phyloP scores from a whole-genome alignment of 352 stramenopile species.

The Phytophthora niederhauseri region DNA sequence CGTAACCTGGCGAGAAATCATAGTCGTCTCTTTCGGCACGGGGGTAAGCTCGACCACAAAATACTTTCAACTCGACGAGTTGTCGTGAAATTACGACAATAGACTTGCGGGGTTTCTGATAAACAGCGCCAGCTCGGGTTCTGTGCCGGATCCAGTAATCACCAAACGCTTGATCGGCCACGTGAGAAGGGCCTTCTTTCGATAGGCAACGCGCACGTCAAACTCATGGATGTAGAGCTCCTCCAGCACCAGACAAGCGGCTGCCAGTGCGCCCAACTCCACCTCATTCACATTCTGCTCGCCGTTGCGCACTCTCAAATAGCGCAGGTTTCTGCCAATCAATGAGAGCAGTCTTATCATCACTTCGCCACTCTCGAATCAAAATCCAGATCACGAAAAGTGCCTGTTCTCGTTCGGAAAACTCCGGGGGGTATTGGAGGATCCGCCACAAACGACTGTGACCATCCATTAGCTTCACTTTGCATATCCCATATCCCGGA shows the following conservation, averaged over 20 bases:
- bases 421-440: background rate
- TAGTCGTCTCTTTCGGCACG: background rate
- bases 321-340: slow-evolving; percentile 15
- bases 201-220: background rate
- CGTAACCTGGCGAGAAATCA: background rate
- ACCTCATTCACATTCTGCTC: background rate
- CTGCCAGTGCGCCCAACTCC: slow-evolving; percentile 7
- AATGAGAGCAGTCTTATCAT: slow-evolving; percentile 1
- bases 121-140: background rate
- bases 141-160: background rate
- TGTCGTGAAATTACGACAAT: slow-evolving; percentile 13
- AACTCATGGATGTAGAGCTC: slow-evolving; percentile 10
- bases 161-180: slow-evolving; percentile 22
- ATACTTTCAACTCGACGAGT: slow-evolving; percentile 2
- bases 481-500: background rate
- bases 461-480: background rate
- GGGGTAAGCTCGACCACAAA: background rate
- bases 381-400: slow-evolving; percentile 3
- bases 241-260: slow-evolving; percentile 9
- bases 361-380: slow-evolving; percentile 9
- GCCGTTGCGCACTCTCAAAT: background rate
- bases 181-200: background rate
- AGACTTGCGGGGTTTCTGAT: slow-evolving; percentile 3
- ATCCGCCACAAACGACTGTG: slow-evolving; percentile 1
- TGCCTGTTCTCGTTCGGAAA: background rate